Percentiles rank a stretch among this genome's conserved stretches.
phyloP scores from a whole-genome alignment of 169 alveolate species.

The Cystoisospora suis region DNA sequence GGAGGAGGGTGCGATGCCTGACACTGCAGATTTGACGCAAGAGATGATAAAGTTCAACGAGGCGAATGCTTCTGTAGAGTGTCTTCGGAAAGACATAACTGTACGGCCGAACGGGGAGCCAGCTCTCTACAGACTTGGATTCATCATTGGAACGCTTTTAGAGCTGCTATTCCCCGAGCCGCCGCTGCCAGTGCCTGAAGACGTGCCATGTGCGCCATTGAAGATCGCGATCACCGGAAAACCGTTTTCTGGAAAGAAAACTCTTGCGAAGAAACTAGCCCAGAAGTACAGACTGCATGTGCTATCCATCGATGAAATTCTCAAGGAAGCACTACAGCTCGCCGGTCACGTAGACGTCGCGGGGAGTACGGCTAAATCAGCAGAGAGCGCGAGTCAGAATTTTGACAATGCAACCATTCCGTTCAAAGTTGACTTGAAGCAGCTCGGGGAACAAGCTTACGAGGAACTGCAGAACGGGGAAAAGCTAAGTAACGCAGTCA shows the following conservation, averaged over 20 bases:
- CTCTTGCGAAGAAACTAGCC: neutral
- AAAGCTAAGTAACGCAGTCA: neutral
- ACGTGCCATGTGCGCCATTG: neutral
- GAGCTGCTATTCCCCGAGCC: neutral
- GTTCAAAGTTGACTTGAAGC: too few species aligned
- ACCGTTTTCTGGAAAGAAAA: conserved; percentile 14
- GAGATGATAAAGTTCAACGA: conserved; percentile 4
- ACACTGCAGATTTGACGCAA: neutral
- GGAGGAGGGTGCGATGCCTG: neutral
- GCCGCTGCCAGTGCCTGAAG: neutral
- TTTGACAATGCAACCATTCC: too few species aligned
- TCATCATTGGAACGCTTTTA: neutral
- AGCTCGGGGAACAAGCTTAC: neutral
- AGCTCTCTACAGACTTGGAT: neutral
- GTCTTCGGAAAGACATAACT: neutral
- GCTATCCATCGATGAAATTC: neutral
- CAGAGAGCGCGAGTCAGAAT: too few species aligned
- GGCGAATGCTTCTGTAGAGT: neutral
- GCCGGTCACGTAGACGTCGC: neutral
- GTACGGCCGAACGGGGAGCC: neutral
- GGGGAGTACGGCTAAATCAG: too few species aligned
- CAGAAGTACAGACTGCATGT: neutral
- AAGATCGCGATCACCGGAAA: neutral
- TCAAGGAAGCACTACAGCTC: neutral
- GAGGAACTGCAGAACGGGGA: neutral